phyloP scores from a whole-genome alignment of 176 grass and related monocot genomes.

The Avena eriantha region DNA sequence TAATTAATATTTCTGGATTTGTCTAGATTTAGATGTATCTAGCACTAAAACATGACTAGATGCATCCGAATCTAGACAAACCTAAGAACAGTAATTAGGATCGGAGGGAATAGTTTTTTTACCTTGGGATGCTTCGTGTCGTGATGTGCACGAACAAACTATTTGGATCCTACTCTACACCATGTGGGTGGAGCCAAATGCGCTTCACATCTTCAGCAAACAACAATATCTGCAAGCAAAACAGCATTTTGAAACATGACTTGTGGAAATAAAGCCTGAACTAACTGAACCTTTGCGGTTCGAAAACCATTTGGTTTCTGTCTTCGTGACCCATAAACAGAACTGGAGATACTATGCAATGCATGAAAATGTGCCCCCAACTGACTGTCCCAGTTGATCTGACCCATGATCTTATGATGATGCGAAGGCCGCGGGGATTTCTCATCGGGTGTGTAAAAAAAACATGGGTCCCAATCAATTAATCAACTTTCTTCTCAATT shows the following conservation, averaged over 20 bases:
- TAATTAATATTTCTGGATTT: too few species aligned
- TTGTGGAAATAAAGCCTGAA: not conserved
- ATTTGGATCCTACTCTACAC: slow-evolving; percentile 30
- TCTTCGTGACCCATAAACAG: not conserved
- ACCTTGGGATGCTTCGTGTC: slow-evolving; percentile 28
- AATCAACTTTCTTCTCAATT: slow-evolving; percentile 23
- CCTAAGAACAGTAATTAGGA: too few species aligned
- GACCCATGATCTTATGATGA: not conserved
- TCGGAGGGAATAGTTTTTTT: not conserved
- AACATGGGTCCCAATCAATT: not conserved
- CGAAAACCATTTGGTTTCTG: not conserved
- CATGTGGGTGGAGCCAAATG: slow-evolving; percentile 31
- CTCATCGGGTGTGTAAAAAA: not conserved
- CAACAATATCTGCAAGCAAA: not conserved
- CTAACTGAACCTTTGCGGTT: not conserved
- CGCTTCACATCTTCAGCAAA: slow-evolving; percentile 20
- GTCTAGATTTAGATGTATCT: too few species aligned
- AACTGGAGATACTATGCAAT: not conserved
- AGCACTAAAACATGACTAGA: too few species aligned
- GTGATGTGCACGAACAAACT: slow-evolving; percentile 21
- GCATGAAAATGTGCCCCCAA: not conserved
- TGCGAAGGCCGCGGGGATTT: not conserved
- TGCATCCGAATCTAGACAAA: too few species aligned
- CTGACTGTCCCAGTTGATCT: not conserved
- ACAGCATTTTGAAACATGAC: not conserved